These are phyloP conservation scores for Punica granatum DNA, from an alignment of 345 rosid genomes.

Conservation along the genomic window DNA sequence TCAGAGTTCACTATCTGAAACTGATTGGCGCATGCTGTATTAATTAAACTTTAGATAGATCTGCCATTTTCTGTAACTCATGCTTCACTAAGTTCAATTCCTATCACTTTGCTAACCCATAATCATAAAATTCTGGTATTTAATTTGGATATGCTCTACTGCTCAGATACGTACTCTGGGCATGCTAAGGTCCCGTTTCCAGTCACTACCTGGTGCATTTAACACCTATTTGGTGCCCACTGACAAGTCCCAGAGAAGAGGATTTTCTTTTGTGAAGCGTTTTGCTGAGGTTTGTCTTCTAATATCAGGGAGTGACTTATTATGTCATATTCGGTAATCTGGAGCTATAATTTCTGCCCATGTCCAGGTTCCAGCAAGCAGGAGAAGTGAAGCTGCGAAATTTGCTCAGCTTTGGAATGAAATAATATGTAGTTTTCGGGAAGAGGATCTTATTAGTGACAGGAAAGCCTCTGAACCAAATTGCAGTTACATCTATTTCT, in stretches of 20 bases:
- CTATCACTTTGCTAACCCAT: not conserved
- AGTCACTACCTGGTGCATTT: constrained; percentile 88
- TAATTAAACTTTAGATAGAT: too few relatives aligned
- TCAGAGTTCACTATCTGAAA: not conserved
- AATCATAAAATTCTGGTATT: not conserved
- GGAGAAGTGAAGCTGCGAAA: constrained; percentile 97
- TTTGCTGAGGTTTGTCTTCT: constrained; percentile 60
- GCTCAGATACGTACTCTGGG: constrained; percentile 82
- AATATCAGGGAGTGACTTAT: not conserved
- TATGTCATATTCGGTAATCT: not conserved
- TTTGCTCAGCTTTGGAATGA: constrained; percentile 99
- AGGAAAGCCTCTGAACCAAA: constrained; percentile 43
- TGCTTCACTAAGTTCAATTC: not conserved
- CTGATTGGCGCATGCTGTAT: not conserved
- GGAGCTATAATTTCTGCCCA: constrained; percentile 5
- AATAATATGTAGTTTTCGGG: constrained; percentile 90
- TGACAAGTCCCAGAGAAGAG: constrained; percentile 64
- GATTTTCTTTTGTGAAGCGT: constrained; percentile 79
- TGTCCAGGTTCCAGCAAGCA: constrained; percentile 69
- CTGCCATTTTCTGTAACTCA: too few relatives aligned
- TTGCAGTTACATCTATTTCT: constrained; percentile 8
- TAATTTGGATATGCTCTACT: constrained; percentile 1
- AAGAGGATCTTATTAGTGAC: constrained; percentile 96
- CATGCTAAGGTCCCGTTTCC: constrained; percentile 95
- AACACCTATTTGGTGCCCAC: constrained; percentile 85